Base-by-base conservation (phyloP, 176 grass and related monocot species). In the Leersia perrieri region DNA sequence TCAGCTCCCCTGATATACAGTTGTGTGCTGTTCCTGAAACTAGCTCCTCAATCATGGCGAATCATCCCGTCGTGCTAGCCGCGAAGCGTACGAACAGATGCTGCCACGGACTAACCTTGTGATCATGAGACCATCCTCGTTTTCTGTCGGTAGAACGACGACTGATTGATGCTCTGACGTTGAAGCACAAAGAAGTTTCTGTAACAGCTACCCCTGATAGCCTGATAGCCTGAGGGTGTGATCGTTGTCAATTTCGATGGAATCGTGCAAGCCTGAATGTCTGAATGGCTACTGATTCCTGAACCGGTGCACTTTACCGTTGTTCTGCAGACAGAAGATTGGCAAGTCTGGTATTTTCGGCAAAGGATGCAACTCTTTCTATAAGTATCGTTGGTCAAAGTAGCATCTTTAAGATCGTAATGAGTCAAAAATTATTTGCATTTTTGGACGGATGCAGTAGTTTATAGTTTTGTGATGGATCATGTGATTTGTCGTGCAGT, bases 131-230 rank as follows among this genome's bases (percentile, higher is more conserved):
- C 2, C 20, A 40, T 32, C 49, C 27, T 15, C 16, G 13, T 63
- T 63, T 87, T 22, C 6, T 53, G 79, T 82, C 72, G 72, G 85
- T 39, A 63, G 18, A 60, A 70, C 20, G 8, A 66, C 23, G 39
- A 16, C 3, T 18, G 45, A 49, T 47, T 36, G 29, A 15, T 34
- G 34, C 26, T 73, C 26, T 73, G 57, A 20, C 42, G 60, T 35
- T 11, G 4, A 10, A 75, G 62, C 84, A 67, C n/a, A n/a, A n/a
- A 36, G 22, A 31, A 35, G 40, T 2, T 25, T 33, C n/a, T 67
- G 3, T 47, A 30, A 22, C 25, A 68, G 26, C 33, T 41, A 11
- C 7, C n/a, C n/a, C n/a, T n/a, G n/a, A n/a, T n/a, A n/a, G n/a
- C n/a, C n/a, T n/a, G n/a, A n/a, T n/a, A n/a, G n/a, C n/a, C 32